Base-by-base conservation (phyloP, 768 basidiomycete species). In the Postia placenta region DNA sequence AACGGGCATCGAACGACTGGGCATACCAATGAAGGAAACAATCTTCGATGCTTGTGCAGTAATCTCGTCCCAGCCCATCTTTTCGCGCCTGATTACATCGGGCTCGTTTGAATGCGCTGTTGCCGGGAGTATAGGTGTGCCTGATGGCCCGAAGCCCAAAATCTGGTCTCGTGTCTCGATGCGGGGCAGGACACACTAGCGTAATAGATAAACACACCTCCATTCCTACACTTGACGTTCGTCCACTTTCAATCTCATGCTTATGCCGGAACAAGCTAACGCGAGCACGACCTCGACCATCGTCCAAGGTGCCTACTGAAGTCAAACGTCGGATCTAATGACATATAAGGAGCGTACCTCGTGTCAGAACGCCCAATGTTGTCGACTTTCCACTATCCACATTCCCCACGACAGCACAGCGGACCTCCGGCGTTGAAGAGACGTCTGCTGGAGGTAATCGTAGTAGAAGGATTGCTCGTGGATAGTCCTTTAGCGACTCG, bases 161-260 rank as follows among this genome's bases (percentile, higher is more conserved):
- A 96, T 95, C 90, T 92, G 54, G 1, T 11, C 9, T 3, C 15
- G 36, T 20, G 12, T 35, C 36, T 9, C 6, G 19, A 45, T 14
- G 44, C 22, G 35, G 11, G 11, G 24, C 15, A n/a, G 38, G 23
- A 19, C 2, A 33, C n/a, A 30, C 7, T 14, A 43, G n/a, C 17
- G 24, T 43, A 11, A 15, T 23, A 26, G 5, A 11, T 20, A 47
- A 33, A 51, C 74, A 50, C 53, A 92, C 92, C 77, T 99, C 96
- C 85, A 96, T 94, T 19, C 96, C 96, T 37, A 98, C 91, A 52
- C 88, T 92, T 20, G 89, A 92, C 0, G 96, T 99, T 44, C 96
- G 73, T 5, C 95, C 95, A 17, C 87, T 92, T 69, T 98, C 96
- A 46, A 97, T 74, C 67, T 99, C 96, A 61, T 99, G 96, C 64